Evolutionary conservation across 83 land plant genomes (phyloP), one percentile per base, ranked within the genome.

Genomic region (Isoetes engelmannii): DNA sequence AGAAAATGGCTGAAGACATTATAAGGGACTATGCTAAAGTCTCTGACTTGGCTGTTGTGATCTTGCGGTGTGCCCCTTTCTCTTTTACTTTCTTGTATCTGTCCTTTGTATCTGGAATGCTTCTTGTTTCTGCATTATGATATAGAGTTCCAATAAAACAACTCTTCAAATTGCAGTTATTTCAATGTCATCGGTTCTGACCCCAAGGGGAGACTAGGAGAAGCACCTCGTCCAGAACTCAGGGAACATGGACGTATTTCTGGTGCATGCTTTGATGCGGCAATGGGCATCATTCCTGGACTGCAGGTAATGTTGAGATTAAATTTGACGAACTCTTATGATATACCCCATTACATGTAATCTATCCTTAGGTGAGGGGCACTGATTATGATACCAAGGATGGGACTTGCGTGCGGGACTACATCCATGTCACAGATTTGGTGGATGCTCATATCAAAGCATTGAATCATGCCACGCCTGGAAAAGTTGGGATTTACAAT

Each of bases 191-290:
- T 89, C 76, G 95, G 95, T 6, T 89, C 95, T 48, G 95, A 89
- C 72, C 92, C 92, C 43, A 84, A 85, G 51, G 95, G 95, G 50
- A 77, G 86, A 57, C 62, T 89, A 47, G 95, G 95, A 5, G 95
- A 89, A 81, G 88, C 95, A 69, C 92, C 95, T 1, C 80, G 86
- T 58, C 92, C 95, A 59, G 92, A 89, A 63, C 73, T 87, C 10
- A 83, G 92, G 4, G 83, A 89, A 67, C 88, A 84, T 77, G 92
- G 92, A 6, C 81, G 95, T 4, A 89, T 89, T n/a, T 87, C 92
- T 13, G 95, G 95, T 80, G 95, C 95, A 54, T 89, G 95, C 72
- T 87, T 89, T 66, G 91, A 89, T 87, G 95, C 95, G 10, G 91
- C 95, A 65, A 37, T 67, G 28, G 85, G 85, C 47, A 44, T 61